Evolutionary conservation across 371 early-diverging fungal genomes (phyloP), one percentile per base, ranked within the genome.

Genomic region (Rhizopus delemar): DNA sequence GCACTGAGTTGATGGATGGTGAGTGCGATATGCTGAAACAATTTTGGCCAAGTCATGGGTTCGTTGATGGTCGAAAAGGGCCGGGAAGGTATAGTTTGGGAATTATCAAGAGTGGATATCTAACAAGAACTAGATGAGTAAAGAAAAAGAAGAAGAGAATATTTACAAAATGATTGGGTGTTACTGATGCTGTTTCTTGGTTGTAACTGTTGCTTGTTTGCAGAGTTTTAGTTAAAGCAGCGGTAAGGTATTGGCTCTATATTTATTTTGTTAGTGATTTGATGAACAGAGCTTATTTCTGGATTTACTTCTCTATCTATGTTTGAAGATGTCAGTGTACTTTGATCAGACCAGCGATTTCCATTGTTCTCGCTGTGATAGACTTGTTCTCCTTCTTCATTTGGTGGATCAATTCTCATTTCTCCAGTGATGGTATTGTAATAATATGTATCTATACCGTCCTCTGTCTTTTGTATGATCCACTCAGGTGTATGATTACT

Each of bases 1-100:
- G 70, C 58, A 54, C 82, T 80, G 9, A 92, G 81, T 53, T 86
- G 79, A 35, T 89, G 81, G n/a, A 91, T 81, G 7, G 88, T 79
- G n/a, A 81, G 66, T 0, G 83, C 74, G 28, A 91, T 84, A 56
- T 78, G 81, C 32, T 80, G 73, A 13, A 78, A 77, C 8, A 91
- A 63, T 1, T 81, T 71, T 16, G 82, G 83, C 91, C 91, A 92
- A 2, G 78, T 87, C 33, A 81, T 33, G 8, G 73, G 53, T 61
- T 81, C 61, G 57, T 55, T 46, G 46, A 48, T 41, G 38, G 22
- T 9, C 41, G 57, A 9, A 34, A 28, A 43, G 45, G 43, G 43
- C 5, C n/a, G 5, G 1, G 43, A 13, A 5, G n/a, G 43, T n/a
- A 41, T 43, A 5, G 7, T 5, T 11, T 43, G 43, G 8, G 15